A percentile compares a stretch with the other conserved stretches of the same genome.
Conservation (phyloP, 108 stramenopile genomes). For the Mediolabrus comicus region DNA sequence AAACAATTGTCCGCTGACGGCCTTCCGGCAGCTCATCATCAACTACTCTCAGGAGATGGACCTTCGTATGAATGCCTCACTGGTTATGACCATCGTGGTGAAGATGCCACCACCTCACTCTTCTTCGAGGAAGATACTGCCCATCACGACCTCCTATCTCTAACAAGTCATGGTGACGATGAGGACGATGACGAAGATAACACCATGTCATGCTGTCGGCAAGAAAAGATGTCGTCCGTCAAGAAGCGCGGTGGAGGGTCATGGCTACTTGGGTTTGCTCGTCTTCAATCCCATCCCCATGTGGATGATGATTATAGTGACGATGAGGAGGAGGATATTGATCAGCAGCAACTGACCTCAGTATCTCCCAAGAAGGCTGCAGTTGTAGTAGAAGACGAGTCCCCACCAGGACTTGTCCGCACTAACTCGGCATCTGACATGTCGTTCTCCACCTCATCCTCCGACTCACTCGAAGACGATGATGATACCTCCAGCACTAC, state of each 20-base stretch:
- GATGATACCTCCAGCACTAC: conserved; percentile 14
- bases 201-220: not conserved
- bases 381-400: not conserved
- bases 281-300: not conserved
- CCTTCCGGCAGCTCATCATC: not conserved
- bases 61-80: conserved; percentile 2
- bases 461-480: conserved; percentile 5
- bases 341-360: not conserved
- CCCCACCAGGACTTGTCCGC: conserved; percentile 16
- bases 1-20: not conserved
- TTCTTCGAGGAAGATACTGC: not conserved
- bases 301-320: not conserved
- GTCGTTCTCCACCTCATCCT: not conserved
- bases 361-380: not conserved
- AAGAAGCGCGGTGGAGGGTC: conserved; percentile 14
- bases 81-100: conserved; percentile 3
- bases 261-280: conserved; percentile 38
- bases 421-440: not conserved
- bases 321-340: not conserved
- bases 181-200: not conserved
- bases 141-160: not conserved
- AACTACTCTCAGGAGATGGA: not conserved
- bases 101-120: not conserved
- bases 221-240: conserved; percentile 19
- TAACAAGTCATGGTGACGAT: not conserved